Base-by-base conservation (phyloP, 116 monocot species). In the Cymodocea nodosa region DNA sequence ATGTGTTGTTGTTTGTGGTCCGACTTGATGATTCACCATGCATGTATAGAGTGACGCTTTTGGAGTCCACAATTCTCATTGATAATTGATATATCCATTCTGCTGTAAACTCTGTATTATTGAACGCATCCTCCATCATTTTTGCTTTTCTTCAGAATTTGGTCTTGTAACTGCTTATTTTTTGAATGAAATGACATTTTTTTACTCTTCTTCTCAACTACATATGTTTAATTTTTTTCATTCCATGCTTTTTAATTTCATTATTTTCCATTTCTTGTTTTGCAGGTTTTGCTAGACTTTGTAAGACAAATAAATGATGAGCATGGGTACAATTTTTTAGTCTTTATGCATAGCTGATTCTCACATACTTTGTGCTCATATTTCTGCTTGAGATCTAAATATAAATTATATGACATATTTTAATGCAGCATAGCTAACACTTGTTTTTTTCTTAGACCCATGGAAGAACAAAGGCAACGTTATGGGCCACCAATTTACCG, bases 231-330 rank as follows among this genome's bases (percentile, higher is more conserved):
- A 12, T 55, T 57, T 65, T 51, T 13, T 23, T 22, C 24, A 12
- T 50, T 51, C 19, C 17, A 14, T 50, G 19, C 23, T 64, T 64
- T 64, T 54, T 6, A 17, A 54, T 18, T 54, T 50, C 22, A 23
- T 35, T 35, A 10, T 35, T 23, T 16, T 60, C 6, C 60, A 36
- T 15, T 35, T 6, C 44, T 18, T 18, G 24, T 64, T n/a, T 60
- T 76, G 69, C 85, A 99, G 98, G 92, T 99, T 76, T 79, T 99
- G 72, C 77, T 99, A 66, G 92, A 92, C 79, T 99, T 99, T 65
- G 68, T 89, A 62, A 70, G 74, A 30, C 88, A 92, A 62, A 89
- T 99, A 73, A 99, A 99, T 82, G 98, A 92, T 76, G 98, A 99
- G 66, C 68, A 99, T 55, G 98, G 98, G 98, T 98, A 84, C 4